Evolutionary conservation across 345 rosid species (phyloP).

Genomic region (Alliaria petiolata): DNA sequence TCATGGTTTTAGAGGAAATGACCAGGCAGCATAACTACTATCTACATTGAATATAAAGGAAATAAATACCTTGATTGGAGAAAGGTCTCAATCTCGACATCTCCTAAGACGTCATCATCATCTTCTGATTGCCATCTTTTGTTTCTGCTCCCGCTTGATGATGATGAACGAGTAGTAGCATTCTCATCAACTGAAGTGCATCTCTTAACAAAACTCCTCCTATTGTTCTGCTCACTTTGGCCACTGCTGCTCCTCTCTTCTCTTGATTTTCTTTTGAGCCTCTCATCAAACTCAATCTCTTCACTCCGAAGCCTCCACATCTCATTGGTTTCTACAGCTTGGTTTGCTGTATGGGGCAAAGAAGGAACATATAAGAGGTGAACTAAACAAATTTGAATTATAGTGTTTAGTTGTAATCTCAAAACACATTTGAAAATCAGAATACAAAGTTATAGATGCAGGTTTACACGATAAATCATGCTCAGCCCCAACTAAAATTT

Average conservation of each 20-base stretch:
- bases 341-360: slow-evolving; percentile 50
- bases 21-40: no score
- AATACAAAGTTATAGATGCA: not conserved
- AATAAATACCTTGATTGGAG: slow-evolving; percentile 63
- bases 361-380: not conserved
- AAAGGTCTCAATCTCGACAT: slow-evolving; percentile 73
- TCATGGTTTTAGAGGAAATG: not conserved
- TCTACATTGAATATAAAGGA: not conserved
- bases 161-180: slow-evolving; percentile 33
- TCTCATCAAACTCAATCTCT: slow-evolving; percentile 59
- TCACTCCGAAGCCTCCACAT: slow-evolving; percentile 80
- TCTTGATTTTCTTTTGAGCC: slow-evolving; percentile 47
- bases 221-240: slow-evolving; percentile 29
- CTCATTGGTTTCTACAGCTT: slow-evolving; percentile 80
- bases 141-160: slow-evolving; percentile 31
- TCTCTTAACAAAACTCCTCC: slow-evolving; percentile 34
- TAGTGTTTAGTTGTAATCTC: not conserved
- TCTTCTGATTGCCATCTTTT: slow-evolving; percentile 26
- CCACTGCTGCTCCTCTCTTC: slow-evolving; percentile 35
- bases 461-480: not conserved
- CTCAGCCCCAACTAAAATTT: not conserved
- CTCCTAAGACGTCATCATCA: slow-evolving; percentile 56
- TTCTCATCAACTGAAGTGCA: slow-evolving; percentile 30
- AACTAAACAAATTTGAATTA: not conserved
- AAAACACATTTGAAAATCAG: not conserved